A percentile compares a stretch with the other conserved stretches of the same genome.
Conservation (phyloP, 805 yeast species). For the Zygotorulaspora sp. region DNA sequence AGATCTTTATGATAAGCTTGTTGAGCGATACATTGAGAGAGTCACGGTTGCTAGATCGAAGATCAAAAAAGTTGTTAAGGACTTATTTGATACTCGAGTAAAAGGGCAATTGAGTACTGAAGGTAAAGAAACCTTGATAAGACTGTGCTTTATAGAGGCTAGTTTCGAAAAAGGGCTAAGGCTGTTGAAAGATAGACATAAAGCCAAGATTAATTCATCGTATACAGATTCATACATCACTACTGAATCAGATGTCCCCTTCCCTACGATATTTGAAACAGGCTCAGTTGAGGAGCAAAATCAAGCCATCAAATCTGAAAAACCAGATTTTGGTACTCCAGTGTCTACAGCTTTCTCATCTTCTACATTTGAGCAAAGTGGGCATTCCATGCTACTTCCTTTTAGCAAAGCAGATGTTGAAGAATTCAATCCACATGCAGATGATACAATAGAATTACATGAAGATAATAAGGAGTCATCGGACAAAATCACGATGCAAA, state of each 20-base stretch:
- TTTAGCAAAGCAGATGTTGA: conserved; percentile 34
- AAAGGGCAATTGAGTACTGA: conserved; percentile 54
- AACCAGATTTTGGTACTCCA: conserved; percentile 4
- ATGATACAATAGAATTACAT: conserved; percentile 32
- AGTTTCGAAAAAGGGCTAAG: conserved; percentile 55
- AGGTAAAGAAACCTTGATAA: conserved; percentile 73
- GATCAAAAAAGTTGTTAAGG: conserved; percentile 48
- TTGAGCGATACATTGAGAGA: conserved; percentile 37
- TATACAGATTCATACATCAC: not conserved
- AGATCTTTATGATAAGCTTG: conserved; percentile 26
- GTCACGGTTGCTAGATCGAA: conserved; percentile 37
- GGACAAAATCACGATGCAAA: conserved; percentile 11
- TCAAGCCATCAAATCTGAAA: conserved; percentile 1
- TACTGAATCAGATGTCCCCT: not conserved
- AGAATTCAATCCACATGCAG: conserved; percentile 27
- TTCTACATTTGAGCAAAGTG: conserved; percentile 27
- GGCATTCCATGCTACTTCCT: conserved; percentile 37
- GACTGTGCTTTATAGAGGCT: conserved; percentile 67
- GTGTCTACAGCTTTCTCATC: conserved; percentile 22
- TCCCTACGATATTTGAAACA: conserved; percentile 2
- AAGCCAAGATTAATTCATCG: conserved; percentile 1
- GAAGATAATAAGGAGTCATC: conserved; percentile 21
- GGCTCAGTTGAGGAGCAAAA: conserved; percentile 3
- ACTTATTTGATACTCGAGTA: conserved; percentile 54
- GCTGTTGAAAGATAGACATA: conserved; percentile 32